Evolutionary conservation across 768 basidiomycete species (phyloP).

Genomic region (Kwoniella botswanensis): DNA sequence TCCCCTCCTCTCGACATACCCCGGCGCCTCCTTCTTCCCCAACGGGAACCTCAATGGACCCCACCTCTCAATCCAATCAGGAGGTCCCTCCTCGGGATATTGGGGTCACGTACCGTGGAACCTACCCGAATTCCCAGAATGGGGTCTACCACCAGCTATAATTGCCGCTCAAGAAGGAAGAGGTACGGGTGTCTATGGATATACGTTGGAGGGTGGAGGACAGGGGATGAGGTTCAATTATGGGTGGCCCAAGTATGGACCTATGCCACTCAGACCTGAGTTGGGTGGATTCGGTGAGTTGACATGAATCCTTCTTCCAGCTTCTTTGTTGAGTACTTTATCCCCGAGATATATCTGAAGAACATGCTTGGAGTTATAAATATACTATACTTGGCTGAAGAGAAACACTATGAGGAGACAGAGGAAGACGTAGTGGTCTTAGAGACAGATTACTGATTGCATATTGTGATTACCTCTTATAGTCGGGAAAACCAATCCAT

Average conservation of each 20-base stretch:
- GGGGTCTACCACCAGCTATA: slow-evolving; percentile 46
- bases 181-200: slow-evolving; percentile 35
- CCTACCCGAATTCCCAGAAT: slow-evolving; percentile 23
- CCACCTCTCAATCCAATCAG: slow-evolving; percentile 40
- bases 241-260: slow-evolving; percentile 55
- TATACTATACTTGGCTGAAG: too few species aligned
- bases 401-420: too few species aligned
- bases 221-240: slow-evolving; percentile 42
- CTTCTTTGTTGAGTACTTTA: background rate
- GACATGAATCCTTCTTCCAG: background rate
- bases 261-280: slow-evolving; percentile 54
- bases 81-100: slow-evolving; percentile 45
- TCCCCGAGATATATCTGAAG: too few species aligned
- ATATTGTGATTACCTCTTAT: background rate
- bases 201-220: slow-evolving; percentile 24
- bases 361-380: too few species aligned
- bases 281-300: slow-evolving; percentile 52
- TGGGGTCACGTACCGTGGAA: slow-evolving; percentile 47
- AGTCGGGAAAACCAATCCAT: slow-evolving; percentile 54
- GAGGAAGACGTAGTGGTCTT: background rate
- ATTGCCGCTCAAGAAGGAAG: slow-evolving; percentile 44
- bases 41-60: slow-evolving; percentile 48
- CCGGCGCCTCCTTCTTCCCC: slow-evolving; percentile 48
- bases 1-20: slow-evolving; percentile 47
- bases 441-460: background rate